Evolutionary conservation across 768 basidiomycete genomes (phyloP).

Genomic region (Calocybe indica): DNA sequence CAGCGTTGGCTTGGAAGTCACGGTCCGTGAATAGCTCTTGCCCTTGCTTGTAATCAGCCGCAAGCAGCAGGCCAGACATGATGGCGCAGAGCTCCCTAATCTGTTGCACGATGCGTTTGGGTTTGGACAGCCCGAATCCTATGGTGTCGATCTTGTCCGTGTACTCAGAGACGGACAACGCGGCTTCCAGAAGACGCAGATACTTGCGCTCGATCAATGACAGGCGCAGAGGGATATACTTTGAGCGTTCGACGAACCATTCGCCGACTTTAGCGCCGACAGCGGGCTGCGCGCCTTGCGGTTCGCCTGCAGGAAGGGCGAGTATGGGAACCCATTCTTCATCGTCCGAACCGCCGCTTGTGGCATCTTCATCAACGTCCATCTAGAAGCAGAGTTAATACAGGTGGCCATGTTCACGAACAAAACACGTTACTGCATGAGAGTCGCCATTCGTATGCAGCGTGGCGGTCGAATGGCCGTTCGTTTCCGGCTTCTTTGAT

Average conservation of each 20-base stretch:
- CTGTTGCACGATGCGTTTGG: conserved; percentile 84
- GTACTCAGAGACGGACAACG: conserved; percentile 80
- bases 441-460: conserved; percentile 14
- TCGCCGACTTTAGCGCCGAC: conserved; percentile 64
- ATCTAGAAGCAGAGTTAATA: conserved; percentile 25
- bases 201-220: conserved; percentile 74
- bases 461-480: neutral
- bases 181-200: conserved; percentile 80
- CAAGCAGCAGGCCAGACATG: conserved; percentile 75
- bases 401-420: too few relatives aligned
- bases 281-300: conserved; percentile 51
- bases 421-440: conserved; percentile 21
- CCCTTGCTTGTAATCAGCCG: conserved; percentile 85
- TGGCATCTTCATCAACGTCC: conserved; percentile 35
- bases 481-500: conserved; percentile 13
- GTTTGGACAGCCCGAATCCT: conserved; percentile 70
- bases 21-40: conserved; percentile 80
- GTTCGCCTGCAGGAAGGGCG: conserved; percentile 24
- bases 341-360: conserved; percentile 28
- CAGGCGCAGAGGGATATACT: conserved; percentile 76
- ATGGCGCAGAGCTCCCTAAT: conserved; percentile 86
- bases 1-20: conserved; percentile 74
- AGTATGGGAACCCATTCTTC: conserved; percentile 38
- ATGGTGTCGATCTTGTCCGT: conserved; percentile 88
- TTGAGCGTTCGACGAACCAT: conserved; percentile 80